Percentiles rank a stretch among this genome's conserved stretches.
Conservation (phyloP, 2,329 filamentous ascomycete species). For the Diaporthe citriasiana region DNA sequence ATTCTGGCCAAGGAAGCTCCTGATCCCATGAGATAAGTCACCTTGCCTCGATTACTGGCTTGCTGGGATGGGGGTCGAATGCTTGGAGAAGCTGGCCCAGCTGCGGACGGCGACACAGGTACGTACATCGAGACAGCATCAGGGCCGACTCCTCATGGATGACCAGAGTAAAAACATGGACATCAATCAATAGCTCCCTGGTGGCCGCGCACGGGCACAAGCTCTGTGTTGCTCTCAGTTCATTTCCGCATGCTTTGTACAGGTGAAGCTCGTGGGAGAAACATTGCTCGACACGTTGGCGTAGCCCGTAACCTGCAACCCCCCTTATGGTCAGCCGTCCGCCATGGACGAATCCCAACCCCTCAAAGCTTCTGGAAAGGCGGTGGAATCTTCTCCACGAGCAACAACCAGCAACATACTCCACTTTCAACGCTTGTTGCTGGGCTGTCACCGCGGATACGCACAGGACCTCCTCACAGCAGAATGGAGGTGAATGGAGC, state of each 20-base stretch:
- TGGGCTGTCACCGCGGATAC: slow-evolving; percentile 49
- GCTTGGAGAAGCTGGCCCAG: slow-evolving; percentile 12
- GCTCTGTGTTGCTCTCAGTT: slow-evolving; percentile 55
- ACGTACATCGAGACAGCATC: not conserved
- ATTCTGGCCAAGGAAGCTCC: not conserved
- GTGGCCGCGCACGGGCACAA: slow-evolving; percentile 44
- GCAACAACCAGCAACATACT: slow-evolving; percentile 22
- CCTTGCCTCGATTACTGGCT: not conserved
- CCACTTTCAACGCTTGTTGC: slow-evolving; percentile 43
- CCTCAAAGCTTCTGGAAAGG: slow-evolving; percentile 57
- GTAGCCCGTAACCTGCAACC: slow-evolving; percentile 54
- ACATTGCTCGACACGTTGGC: slow-evolving; percentile 53
- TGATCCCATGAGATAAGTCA: not conserved
- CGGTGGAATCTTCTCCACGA: slow-evolving; percentile 51
- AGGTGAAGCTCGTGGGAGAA: slow-evolving; percentile 55
- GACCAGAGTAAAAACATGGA: slow-evolving; percentile 1
- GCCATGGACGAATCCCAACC: slow-evolving; percentile 46
- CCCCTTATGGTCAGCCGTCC: slow-evolving; percentile 50
- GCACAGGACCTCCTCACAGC: slow-evolving; percentile 52
- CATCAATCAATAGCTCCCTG: slow-evolving; percentile 36
- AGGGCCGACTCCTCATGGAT: not conserved
- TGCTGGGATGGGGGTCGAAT: not conserved
- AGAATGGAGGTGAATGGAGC: slow-evolving; percentile 44
- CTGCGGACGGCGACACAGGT: slow-evolving; percentile 9
- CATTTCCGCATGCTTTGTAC: slow-evolving; percentile 58